Conservation (phyloP, 2,329 filamentous ascomycete genomes). For the Venturia asperata region DNA sequence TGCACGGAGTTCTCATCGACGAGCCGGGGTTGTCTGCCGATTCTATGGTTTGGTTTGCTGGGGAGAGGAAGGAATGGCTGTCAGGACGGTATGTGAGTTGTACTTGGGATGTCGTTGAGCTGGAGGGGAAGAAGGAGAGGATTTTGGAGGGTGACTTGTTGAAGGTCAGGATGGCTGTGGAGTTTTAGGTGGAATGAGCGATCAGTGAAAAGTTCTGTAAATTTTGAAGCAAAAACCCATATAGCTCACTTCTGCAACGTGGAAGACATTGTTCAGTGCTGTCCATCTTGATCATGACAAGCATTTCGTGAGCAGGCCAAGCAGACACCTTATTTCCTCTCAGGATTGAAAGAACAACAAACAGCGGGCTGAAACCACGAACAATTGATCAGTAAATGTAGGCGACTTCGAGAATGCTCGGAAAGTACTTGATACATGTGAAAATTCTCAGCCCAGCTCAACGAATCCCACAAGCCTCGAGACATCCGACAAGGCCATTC, state of each 20-base stretch:
- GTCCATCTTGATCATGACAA: too few species aligned
- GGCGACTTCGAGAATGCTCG: too few species aligned
- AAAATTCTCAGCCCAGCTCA: not conserved
- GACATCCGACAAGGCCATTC: conserved; percentile 14
- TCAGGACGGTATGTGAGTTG: conserved; percentile 24
- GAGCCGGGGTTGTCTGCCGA: conserved; percentile 25
- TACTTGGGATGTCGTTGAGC: conserved; percentile 17
- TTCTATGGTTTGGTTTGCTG: conserved; percentile 25
- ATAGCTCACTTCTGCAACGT: too few species aligned
- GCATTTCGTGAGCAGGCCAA: too few species aligned
- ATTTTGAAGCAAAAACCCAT: not conserved
- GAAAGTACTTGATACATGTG: too few species aligned
- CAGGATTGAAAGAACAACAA: too few species aligned
- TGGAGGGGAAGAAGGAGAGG: conserved; percentile 7
- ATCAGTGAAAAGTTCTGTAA: not conserved
- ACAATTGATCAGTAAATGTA: too few species aligned
- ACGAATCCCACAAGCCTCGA: conserved; percentile 10
- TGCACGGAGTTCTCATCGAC: conserved; percentile 19
- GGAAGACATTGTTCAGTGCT: too few species aligned
- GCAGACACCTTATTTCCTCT: too few species aligned
- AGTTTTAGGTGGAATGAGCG: not conserved
- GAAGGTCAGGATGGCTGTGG: conserved; percentile 18
- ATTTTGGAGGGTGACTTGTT: conserved; percentile 14
- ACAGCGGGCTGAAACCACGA: too few species aligned
- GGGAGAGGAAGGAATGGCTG: conserved; percentile 27